Conservation (phyloP, 495 filamentous ascomycete species). For the Neurospora sublineolata region DNA sequence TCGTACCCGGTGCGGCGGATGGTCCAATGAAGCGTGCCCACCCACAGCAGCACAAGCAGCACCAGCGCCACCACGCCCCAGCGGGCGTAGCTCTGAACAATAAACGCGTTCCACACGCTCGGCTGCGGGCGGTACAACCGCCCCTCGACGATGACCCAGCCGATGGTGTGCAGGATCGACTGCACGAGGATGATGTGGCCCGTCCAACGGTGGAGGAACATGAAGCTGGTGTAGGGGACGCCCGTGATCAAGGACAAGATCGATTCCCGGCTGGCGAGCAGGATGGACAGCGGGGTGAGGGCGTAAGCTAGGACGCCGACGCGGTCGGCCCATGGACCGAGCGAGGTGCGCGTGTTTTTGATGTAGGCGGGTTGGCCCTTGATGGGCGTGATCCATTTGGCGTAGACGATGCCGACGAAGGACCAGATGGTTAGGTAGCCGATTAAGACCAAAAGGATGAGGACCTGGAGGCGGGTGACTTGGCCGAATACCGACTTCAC, state of each 20-base stretch:
- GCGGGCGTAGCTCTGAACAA: conserved; percentile 46
- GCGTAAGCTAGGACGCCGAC: conserved; percentile 55
- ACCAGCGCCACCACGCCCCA: conserved; percentile 55
- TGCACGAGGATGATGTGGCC: conserved; percentile 55
- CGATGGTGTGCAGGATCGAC: conserved; percentile 50
- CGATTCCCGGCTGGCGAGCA: conserved; percentile 48
- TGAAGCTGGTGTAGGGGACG: conserved; percentile 55
- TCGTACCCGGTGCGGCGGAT: conserved; percentile 52
- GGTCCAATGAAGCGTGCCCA: conserved; percentile 40
- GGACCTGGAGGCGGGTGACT: conserved; percentile 30
- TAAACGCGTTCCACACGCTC: conserved; percentile 34
- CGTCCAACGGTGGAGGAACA: conserved; percentile 57
- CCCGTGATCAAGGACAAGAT: conserved; percentile 51
- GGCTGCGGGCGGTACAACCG: conserved; percentile 57
- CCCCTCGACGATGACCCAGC: conserved; percentile 51
- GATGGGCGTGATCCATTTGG: conserved; percentile 49
- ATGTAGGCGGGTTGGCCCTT: conserved; percentile 28
- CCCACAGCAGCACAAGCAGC: conserved; percentile 44
- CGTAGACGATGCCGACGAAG: conserved; percentile 49
- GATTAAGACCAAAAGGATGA: conserved; percentile 33
- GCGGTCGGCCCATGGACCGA: conserved; percentile 52
- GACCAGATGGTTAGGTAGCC: conserved; percentile 50
- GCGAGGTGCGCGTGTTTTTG: conserved; percentile 44
- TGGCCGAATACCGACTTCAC: conserved; percentile 20
- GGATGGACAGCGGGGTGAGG: conserved; percentile 50